Evolutionary conservation across 345 rosid species (phyloP).

Genomic region (Hibiscus syriacus): DNA sequence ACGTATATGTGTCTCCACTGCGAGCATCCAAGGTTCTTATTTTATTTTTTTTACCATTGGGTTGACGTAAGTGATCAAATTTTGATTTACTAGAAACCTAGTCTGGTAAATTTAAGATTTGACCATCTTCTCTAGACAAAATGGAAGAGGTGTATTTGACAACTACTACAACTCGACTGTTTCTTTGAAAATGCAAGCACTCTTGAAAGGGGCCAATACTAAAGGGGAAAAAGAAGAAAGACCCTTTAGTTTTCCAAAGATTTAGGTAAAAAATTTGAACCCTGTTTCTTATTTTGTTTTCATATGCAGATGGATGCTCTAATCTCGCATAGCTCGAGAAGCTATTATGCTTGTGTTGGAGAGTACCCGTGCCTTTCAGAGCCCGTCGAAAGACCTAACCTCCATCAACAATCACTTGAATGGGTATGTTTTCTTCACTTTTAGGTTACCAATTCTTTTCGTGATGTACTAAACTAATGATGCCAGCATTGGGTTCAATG

Average conservation of each 20-base stretch:
- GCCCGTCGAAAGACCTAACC: conserved; percentile 93
- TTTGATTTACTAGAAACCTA: not conserved
- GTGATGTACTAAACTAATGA: not conserved
- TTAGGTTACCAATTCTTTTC: not conserved
- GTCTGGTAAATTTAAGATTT: not conserved
- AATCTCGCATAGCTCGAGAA: conserved; percentile 76
- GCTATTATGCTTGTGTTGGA: conserved; percentile 97
- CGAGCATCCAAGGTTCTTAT: conserved; percentile 78
- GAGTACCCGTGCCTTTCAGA: conserved; percentile 93
- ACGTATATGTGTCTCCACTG: conserved; percentile 89
- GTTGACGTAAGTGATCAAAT: not conserved
- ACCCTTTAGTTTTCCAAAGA: not conserved
- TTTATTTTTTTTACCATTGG: not conserved
- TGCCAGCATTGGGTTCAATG: conserved; percentile 7
- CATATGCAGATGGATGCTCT: conserved; percentile 75
- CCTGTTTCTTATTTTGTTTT: not conserved
- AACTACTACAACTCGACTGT: not conserved
- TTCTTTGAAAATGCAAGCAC: not conserved
- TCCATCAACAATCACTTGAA: conserved; percentile 86
- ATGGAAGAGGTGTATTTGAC: not conserved
- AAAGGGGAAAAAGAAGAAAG: not conserved
- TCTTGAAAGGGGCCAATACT: too few relatives aligned
- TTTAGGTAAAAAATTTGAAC: not conserved
- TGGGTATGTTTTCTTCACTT: conserved; percentile 30
- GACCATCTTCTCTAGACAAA: not conserved